Base-by-base conservation (phyloP, 2,329 filamentous ascomycete genomes). In the Trichoderma simmonsii region DNA sequence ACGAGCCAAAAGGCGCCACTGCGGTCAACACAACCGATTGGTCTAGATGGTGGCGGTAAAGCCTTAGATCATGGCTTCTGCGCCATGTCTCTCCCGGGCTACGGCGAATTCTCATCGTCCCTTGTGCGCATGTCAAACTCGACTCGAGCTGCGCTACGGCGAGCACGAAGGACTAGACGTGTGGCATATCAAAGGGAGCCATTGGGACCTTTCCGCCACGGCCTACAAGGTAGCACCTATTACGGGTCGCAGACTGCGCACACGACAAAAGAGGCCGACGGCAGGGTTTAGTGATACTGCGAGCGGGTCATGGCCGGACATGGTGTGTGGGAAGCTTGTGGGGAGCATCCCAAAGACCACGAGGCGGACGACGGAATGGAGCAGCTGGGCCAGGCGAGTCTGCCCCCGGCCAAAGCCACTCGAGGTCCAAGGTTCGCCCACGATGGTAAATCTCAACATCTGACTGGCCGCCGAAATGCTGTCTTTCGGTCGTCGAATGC, bases 401-500 rank as follows among this genome's bases (percentile, higher is more conserved):
- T 36, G 30, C 39, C 71, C 57, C 48, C 56, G 14, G 56, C 65
- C 65, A 48, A 48, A 51, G 48, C 66, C 71, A 70, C 72, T 75
- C 59, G 69, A 67, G 61, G 74, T 69, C 73, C 68, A 28, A 69
- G 64, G 57, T 51, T 74, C 62, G 70, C 67, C 71, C 75, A 76
- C 75, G 73, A 73, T 73, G 67, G 30, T 26, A 67, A 32, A 24
- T 61, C 39, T 26, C 34, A 24, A 9, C 9, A 28, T 74, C 66
- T 77, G 57, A 77, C 72, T 77, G 75, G 75, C 61, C 24, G 69
- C 65, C 18, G 28, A 30, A 24, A 56, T 56, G 18, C 51, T 62
- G 56, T 34, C n/a, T 65, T 64, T 74, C 73, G 63, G 65, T 71
- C 67, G 71, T 73, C 70, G 57, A 73, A 74, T 69, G 69, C 74